A percentile compares a stretch with the other conserved stretches of the same genome.
Conservation (phyloP, 2,329 filamentous ascomycete species). For the Botryotinia globosa region DNA sequence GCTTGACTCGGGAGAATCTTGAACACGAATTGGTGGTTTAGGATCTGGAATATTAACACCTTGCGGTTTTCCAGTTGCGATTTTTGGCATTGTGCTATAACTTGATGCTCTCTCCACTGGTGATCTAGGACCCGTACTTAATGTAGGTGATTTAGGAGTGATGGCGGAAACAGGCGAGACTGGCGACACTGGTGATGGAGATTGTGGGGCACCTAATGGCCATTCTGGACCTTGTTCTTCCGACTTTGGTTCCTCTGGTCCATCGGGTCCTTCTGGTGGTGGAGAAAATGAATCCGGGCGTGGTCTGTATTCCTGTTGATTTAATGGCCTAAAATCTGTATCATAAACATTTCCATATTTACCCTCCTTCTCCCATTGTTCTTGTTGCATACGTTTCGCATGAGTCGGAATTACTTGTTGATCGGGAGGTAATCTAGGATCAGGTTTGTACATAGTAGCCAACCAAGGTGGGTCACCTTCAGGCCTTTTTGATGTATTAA, state of each 20-base stretch:
- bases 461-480: constrained; percentile 97
- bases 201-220: constrained; percentile 49
- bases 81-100: constrained; percentile 49
- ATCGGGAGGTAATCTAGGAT: constrained; percentile 88
- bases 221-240: constrained; percentile 48
- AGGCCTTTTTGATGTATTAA: constrained; percentile 55
- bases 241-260: constrained; percentile 20
- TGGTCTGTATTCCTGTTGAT: constrained; percentile 62
- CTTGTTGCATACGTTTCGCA: constrained; percentile 84
- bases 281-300: constrained; percentile 64
- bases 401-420: constrained; percentile 95
- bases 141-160: constrained; percentile 48
- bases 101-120: constrained; percentile 41
- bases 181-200: not conserved
- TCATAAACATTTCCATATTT: constrained; percentile 84
- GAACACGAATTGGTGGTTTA: constrained; percentile 49
- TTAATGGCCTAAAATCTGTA: constrained; percentile 80
- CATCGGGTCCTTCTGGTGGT: constrained; percentile 24
- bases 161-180: not conserved
- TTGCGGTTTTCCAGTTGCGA: constrained; percentile 42
- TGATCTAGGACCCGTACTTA: constrained; percentile 46
- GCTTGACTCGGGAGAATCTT: constrained; percentile 52
- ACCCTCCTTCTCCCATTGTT: constrained; percentile 92
- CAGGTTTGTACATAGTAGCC: constrained; percentile 90
- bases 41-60: constrained; percentile 32